Evolutionary conservation across 306 rosid genomes (phyloP).

Genomic region (Cucurbita ficifolia): DNA sequence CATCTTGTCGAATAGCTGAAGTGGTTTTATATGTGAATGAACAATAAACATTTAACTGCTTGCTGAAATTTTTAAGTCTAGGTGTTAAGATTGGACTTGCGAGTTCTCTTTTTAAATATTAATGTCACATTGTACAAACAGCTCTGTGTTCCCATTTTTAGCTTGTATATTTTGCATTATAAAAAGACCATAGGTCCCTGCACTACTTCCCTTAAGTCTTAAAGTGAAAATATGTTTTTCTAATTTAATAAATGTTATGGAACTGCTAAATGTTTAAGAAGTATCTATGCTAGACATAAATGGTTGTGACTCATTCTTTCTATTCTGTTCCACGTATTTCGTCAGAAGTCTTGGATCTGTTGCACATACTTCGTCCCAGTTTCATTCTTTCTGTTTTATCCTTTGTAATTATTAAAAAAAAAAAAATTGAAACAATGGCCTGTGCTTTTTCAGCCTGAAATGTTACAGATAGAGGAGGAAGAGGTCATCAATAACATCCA

Average conservation of each 20-base stretch:
- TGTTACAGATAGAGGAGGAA: conserved; percentile 50
- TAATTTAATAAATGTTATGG: not conserved
- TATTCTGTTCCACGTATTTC: not conserved
- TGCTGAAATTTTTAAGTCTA: not conserved
- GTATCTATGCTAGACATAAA: not conserved
- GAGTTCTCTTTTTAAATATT: not conserved
- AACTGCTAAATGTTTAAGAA: not conserved
- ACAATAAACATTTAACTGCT: not conserved
- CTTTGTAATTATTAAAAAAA: not conserved
- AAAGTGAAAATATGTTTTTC: not conserved
- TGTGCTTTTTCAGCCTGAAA: conserved; percentile 53
- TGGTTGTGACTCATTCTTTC: not conserved
- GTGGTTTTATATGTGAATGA: not conserved
- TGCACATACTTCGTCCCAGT: not conserved
- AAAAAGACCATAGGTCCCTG: not conserved
- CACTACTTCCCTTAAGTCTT: not conserved
- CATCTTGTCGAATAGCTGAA: not conserved
- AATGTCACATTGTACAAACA: not conserved
- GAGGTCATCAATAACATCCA: conserved; percentile 55
- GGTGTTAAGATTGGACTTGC: not conserved
- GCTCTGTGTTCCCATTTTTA: not conserved
- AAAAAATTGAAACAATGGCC: conserved; percentile 11
- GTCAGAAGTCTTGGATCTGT: not conserved
- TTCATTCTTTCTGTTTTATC: not conserved
- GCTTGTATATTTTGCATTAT: not conserved